Evolutionary conservation across 140 eudicot genomes (phyloP), one percentile per base, ranked within the genome.

Genomic region (Ambrosia hybrid): DNA sequence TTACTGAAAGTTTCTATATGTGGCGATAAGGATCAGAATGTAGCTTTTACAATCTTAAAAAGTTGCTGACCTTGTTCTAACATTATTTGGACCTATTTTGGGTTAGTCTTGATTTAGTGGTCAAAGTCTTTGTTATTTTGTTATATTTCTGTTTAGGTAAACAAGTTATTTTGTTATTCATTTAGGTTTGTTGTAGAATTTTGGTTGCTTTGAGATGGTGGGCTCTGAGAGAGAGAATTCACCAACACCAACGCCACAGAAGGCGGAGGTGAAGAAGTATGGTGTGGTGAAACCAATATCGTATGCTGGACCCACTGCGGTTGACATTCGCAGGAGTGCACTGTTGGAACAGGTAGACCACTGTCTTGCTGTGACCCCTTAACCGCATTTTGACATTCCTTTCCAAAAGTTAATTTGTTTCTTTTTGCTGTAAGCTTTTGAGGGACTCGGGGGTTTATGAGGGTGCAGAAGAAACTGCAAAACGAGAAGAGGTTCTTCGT

Each of bases 401-500:
- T 79, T 49, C 10, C 37, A 37, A 64, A 70, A 60, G 37, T 21
- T 21, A 16, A 43, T 51, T 5, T 79, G 1, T 60, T 17, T 52
- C 26, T 73, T 37, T 21, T 14, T 68, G 75, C 39, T 78, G 49
- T 74, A 69, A 84, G 89, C 79, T 77, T 70, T 67, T 84, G 82
- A 61, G 79, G 67, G 48, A 77, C 55, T 81, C 82, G 15, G 79
- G 83, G 63, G 68, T 81, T 26, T 84, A 81, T 8, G 89, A 84
- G 79, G 76, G 77, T 30, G 37, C 45, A 30, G 84, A 81, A 67
- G 89, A 81, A 69, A 75, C 77, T 48, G 73, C 76, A 57, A 78
- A 58, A 78, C 81, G 89, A 78, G 86, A 77, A 56, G 89, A 74
- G 67, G 86, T 84, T 66, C 86, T 84, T 78, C 46, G 67, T 46